These are phyloP conservation scores for Teunomyces lycoperdinae DNA, from an alignment of 805 yeast species.

Conservation along the genomic window DNA sequence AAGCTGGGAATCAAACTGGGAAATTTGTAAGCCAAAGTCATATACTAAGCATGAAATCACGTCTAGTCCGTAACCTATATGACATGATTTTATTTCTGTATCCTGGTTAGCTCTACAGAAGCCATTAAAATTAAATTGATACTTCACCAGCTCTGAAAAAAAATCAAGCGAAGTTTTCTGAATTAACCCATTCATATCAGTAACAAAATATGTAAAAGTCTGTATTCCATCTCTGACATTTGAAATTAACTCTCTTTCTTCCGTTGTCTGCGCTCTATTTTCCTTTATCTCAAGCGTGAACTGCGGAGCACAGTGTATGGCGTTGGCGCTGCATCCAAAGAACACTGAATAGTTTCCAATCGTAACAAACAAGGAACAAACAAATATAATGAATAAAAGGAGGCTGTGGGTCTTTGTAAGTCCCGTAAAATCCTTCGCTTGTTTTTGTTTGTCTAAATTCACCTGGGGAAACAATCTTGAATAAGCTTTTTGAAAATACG, in stretches of 20 bases:
- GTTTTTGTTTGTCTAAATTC: background rate
- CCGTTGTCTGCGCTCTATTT: background rate
- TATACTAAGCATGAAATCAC: conserved; percentile 44
- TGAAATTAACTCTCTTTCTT: background rate
- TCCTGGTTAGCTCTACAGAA: conserved; percentile 42
- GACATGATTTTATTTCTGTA: conserved; percentile 21
- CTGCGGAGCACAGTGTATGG: background rate
- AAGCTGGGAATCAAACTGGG: conserved; percentile 29
- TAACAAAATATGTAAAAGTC: background rate
- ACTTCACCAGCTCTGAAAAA: conserved; percentile 41
- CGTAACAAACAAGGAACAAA: background rate
- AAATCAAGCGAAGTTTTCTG: background rate
- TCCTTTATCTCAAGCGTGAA: background rate
- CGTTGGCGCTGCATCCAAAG: background rate
- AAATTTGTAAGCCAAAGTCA: conserved; percentile 49
- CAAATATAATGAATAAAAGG: background rate
- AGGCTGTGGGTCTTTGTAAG: background rate
- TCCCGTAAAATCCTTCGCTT: background rate
- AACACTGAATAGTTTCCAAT: background rate
- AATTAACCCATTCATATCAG: background rate
- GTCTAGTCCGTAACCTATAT: conserved; percentile 44
- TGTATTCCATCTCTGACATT: conserved; percentile 1
- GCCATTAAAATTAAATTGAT: conserved; percentile 45
- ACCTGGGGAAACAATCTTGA: background rate
- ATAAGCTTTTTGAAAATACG: too few species aligned